phyloP scores from a whole-genome alignment of 306 rosid species.

The Adenanthera pavonina region DNA sequence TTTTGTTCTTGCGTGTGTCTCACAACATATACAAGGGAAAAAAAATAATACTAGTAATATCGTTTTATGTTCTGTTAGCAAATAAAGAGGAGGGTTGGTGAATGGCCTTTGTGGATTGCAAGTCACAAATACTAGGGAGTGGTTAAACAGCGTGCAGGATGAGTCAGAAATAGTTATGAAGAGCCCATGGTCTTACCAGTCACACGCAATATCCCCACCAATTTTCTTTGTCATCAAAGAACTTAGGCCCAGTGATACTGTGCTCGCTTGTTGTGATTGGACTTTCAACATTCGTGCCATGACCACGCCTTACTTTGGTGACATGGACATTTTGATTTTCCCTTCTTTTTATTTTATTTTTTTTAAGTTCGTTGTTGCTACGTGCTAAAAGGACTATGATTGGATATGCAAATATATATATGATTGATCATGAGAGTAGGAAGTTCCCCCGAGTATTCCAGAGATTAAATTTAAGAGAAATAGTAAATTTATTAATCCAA shows the following conservation, averaged over 20 bases:
- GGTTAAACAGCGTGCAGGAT: background rate
- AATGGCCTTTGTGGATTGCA: background rate
- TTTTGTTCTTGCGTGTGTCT: background rate
- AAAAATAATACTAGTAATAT: background rate
- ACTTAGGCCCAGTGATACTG: background rate
- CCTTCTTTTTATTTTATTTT: background rate
- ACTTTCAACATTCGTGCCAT: background rate
- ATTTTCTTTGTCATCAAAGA: background rate
- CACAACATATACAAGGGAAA: too few relatives aligned
- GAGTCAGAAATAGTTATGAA: background rate
- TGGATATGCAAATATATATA: too few relatives aligned
- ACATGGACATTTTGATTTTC: background rate
- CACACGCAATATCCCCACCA: background rate
- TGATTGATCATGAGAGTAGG: too few relatives aligned
- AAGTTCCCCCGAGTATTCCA: too few relatives aligned
- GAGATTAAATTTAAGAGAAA: too few relatives aligned
- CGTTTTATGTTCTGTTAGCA: background rate
- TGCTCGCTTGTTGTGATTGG: background rate
- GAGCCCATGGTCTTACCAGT: background rate
- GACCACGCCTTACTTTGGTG: background rate
- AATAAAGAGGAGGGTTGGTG: background rate
- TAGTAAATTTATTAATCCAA: too few relatives aligned
- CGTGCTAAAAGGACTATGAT: background rate
- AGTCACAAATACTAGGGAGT: background rate
- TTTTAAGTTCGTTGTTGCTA: background rate